A percentile compares a stretch with the other conserved stretches of the same genome.
Conservation (phyloP, 805 yeast species). For the Pichia ethanolica region DNA sequence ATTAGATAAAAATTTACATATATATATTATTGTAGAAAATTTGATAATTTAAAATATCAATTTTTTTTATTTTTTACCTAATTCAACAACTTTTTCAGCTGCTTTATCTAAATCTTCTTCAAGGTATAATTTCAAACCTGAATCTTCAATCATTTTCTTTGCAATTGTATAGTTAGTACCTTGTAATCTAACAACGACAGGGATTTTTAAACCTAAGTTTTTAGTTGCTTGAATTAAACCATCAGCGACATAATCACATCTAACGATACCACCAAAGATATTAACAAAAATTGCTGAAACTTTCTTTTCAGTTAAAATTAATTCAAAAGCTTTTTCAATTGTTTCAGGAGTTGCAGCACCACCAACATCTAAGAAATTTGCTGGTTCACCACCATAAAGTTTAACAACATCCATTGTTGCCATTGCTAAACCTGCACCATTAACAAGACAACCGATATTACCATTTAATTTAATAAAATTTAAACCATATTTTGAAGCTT, state of each 20-base stretch:
- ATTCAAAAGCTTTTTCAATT: constrained; percentile 91
- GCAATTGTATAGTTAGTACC: constrained; percentile 95
- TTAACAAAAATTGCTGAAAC: constrained; percentile 96
- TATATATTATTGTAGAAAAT: too few species aligned
- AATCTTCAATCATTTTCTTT: constrained; percentile 71
- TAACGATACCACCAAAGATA: constrained; percentile 98
- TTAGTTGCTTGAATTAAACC: constrained; percentile 95
- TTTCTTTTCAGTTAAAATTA: constrained; percentile 80
- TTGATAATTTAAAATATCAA: too few species aligned
- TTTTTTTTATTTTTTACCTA: constrained; percentile 27
- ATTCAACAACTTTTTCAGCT: constrained; percentile 87
- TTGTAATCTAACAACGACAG: constrained; percentile 96
- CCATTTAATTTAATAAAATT: constrained; percentile 98
- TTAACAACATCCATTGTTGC: constrained; percentile 99
- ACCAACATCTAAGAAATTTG: constrained; percentile 98
- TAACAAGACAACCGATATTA: constrained; percentile 96
- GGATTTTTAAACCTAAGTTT: constrained; percentile 82
- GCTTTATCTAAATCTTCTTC: constrained; percentile 94
- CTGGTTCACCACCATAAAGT: constrained; percentile 97
- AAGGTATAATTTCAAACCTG: constrained; percentile 89
- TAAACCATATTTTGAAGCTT: constrained; percentile 81
- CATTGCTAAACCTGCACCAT: constrained; percentile 99
- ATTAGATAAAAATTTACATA: background rate
- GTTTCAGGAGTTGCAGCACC: constrained; percentile 99
- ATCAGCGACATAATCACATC: constrained; percentile 98